Base-by-base conservation (phyloP, 2,329 filamentous ascomycete species). In the Cadophora gregata region DNA sequence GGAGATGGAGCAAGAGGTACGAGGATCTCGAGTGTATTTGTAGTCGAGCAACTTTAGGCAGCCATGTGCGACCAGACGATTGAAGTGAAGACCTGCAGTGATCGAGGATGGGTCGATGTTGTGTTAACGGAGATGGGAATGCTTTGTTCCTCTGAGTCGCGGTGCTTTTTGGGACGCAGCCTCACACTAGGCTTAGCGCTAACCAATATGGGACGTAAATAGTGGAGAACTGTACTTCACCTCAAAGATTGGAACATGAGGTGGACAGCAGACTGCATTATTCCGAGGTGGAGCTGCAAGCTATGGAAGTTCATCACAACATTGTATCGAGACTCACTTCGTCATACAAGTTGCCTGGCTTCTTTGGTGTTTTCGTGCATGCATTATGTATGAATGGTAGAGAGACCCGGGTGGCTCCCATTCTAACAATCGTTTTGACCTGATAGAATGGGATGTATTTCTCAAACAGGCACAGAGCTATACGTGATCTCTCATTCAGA, bases 31-130 rank as follows among this genome's bases (percentile, higher is more conserved):
- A 38, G 19, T 5, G 62, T 67, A 66, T 64, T 68, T 71, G 62
- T 68, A 66, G 24, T 60, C 42, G 36, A 64, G 42, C 29, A 59
- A 21, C 16, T 63, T 50, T 60, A 68, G 62, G 66, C 64, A 65
- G 62, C 64, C 56, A 50, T 21, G 10, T 19, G 42, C 25, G 48
- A 62, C 38, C n/a, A 16, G 9, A n/a, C 31, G 31, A 55, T 38
- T 24, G 10, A 31, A 56, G 10, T 45, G 36, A 56, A 55, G 10
- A 19, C n/a, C 51, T 25, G 48, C 21, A 42, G 60, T n/a, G 47
- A 53, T 4, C 21, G 31, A 29, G 25, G 33, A 31, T 24, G 36
- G 29, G 4, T 45, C 31, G 33, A 55, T 29, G n/a, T 56, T 58
- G 53, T 31, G 21, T 24, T 10, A 3, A n/a, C 38, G 31, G 53